Evolutionary conservation across 2,329 filamentous ascomycete species (phyloP).

Genomic region (Phialocephala subalpina): DNA sequence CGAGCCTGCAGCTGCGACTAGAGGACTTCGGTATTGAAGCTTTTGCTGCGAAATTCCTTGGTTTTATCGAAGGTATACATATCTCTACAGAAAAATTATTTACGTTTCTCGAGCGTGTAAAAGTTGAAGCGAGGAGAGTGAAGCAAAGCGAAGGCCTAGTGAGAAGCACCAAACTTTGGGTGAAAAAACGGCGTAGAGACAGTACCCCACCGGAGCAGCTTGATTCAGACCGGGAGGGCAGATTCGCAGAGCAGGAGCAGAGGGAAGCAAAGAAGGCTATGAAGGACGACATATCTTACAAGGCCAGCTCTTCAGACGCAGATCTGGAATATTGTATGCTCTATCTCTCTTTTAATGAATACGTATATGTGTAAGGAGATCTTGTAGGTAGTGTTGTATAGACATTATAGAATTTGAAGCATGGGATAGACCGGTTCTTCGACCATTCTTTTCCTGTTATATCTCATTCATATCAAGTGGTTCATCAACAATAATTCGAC

Average conservation of each 20-base stretch:
- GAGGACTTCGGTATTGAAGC: slow-evolving; percentile 26
- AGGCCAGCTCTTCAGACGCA: slow-evolving; percentile 28
- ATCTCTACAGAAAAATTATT: slow-evolving; percentile 29
- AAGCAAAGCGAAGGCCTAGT: slow-evolving; percentile 27
- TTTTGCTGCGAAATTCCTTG: slow-evolving; percentile 26
- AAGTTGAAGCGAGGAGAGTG: slow-evolving; percentile 30
- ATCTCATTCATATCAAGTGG: slow-evolving; percentile 9
- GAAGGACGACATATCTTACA: slow-evolving; percentile 31
- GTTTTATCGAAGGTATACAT: slow-evolving; percentile 25
- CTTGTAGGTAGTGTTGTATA: slow-evolving; percentile 5
- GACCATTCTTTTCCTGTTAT: not conserved
- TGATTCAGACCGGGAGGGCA: slow-evolving; percentile 32
- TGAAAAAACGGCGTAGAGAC: slow-evolving; percentile 31
- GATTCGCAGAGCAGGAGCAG: slow-evolving; percentile 31
- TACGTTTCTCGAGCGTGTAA: slow-evolving; percentile 25
- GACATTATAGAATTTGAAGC: slow-evolving; percentile 3
- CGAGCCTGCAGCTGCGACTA: slow-evolving; percentile 24
- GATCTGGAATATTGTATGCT: slow-evolving; percentile 22
- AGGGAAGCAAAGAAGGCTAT: slow-evolving; percentile 31
- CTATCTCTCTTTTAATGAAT: slow-evolving; percentile 1
- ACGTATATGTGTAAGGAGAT: slow-evolving; percentile 4
- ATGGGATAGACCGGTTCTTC: slow-evolving; percentile 1
- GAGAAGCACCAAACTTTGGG: slow-evolving; percentile 28
- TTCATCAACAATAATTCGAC: not conserved
- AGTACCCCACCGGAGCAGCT: slow-evolving; percentile 35